These are phyloP conservation scores for Ajuga chamaepitys DNA, from an alignment of 257 asterid species.

Conservation along the genomic window DNA sequence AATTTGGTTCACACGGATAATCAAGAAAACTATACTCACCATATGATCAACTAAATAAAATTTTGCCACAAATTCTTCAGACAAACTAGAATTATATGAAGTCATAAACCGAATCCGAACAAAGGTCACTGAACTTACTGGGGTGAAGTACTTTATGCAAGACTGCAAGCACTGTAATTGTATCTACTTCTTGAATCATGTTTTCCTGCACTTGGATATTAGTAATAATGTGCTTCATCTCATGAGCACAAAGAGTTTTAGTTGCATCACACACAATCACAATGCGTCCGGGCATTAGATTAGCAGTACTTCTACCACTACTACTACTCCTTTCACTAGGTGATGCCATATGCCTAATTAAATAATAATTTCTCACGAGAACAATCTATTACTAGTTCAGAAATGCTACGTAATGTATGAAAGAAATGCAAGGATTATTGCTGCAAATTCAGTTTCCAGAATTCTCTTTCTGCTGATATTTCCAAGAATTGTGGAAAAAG, in stretches of 20 bases:
- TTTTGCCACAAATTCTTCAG: no score
- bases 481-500: not conserved
- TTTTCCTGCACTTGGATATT: constrained; percentile 28
- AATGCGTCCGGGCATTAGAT: constrained; percentile 42
- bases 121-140: constrained; percentile 30
- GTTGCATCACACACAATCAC: constrained; percentile 61
- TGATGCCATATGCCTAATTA: constrained; percentile 23
- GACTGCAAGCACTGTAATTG: constrained; percentile 53
- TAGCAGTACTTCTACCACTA: constrained; percentile 5
- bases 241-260: constrained; percentile 26
- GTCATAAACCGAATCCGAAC: not conserved
- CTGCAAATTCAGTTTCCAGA: not conserved
- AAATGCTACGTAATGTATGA: no score
- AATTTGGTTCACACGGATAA: no score
- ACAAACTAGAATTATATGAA: not conserved
- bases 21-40: not conserved
- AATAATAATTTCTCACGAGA: not conserved
- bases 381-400: not conserved
- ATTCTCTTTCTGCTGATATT: not conserved
- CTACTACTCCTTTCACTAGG: constrained; percentile 23
- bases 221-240: constrained; percentile 26
- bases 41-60: no score
- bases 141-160: constrained; percentile 59
- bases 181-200: constrained; percentile 52
- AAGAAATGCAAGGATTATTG: no score